Base-by-base conservation (phyloP, 163 green algal species). In the Smithsoniella earleae region DNA sequence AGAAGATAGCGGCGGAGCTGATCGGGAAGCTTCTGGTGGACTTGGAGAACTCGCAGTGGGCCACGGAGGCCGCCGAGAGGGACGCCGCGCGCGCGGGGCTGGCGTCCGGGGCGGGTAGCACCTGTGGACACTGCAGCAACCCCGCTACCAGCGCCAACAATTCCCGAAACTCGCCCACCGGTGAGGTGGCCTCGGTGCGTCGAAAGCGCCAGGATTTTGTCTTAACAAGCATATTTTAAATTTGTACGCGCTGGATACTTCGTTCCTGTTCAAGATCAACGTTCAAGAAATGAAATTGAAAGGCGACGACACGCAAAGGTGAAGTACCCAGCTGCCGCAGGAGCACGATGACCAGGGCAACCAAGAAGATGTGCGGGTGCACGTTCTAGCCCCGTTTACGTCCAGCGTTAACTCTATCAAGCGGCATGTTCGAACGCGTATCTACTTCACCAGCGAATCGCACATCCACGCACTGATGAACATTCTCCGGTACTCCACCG, bases 381-480 rank as follows among this genome's bases (percentile, higher is more conserved):
- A 69, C 34, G 58, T 69, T 30, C 58, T 69, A 6, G 58, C 80
- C 25, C 80, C 78, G 16, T 88, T 86, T 63, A 82, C 83, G 28
- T 77, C 75, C 22, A 88, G 95, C 77, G 89, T 98, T 65, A 96
- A 97, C 82, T 95, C 89, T 1, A 92, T 93, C 1, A 83, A 95
- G 66, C 83, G 94, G 13, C 92, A 97, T 76, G 93, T 98, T 46
- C 87, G 92, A 64, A 97, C 94, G 13, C 87, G 94, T 77, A 91
- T 99, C 80, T 98, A 98, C 88, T 98, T 97, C 83, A 98, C 94
- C 13, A 94, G 84, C n/a, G 94, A 98, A 83, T 90, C 79, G 2
- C 93, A 99, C 82, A 91, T 97, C 72, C 94, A 98, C 83, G 93
- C 90, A 4, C 82, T 98, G n/a, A 78, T 97, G 74, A 98, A 97